Percentiles rank a stretch among this genome's conserved stretches.
Evolutionary conservation across 345 rosid genomes (phyloP).

Genomic region (Tarenaya hassleriana): DNA sequence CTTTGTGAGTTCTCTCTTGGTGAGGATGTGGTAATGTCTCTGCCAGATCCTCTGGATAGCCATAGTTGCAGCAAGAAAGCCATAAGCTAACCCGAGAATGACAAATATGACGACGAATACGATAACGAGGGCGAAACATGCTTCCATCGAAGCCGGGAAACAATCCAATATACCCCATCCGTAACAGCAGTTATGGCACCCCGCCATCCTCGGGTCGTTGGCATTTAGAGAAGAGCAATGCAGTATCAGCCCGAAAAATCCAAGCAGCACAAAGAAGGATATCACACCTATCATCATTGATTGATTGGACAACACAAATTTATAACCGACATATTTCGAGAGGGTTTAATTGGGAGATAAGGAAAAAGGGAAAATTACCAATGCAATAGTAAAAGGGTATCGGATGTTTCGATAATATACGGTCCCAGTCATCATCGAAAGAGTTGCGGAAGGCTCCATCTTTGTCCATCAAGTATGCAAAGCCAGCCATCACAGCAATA

Average conservation of each 20-base stretch:
- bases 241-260: constrained; percentile 76
- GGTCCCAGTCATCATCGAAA: constrained; percentile 94
- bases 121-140: constrained; percentile 72
- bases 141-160: constrained; percentile 97
- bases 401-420: constrained; percentile 80
- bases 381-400: constrained; percentile 92
- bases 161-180: constrained; percentile 97
- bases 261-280: constrained; percentile 83
- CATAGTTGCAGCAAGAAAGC: constrained; percentile 92
- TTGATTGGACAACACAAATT: constrained; percentile 4
- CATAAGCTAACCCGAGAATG: constrained; percentile 86
- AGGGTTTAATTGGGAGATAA: background rate
- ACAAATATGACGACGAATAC: constrained; percentile 88
- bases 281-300: constrained; percentile 90
- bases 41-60: constrained; percentile 96
- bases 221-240: constrained; percentile 77
- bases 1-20: constrained; percentile 85
- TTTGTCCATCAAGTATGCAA: constrained; percentile 87
- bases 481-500: constrained; percentile 67
- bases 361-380: constrained; percentile 35
- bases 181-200: constrained; percentile 94
- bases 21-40: constrained; percentile 87
- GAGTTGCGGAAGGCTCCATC: constrained; percentile 90
- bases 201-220: constrained; percentile 85
- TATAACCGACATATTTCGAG: background rate